Percentiles rank a stretch among this genome's conserved stretches.
Conservation (phyloP, 2,329 filamentous ascomycete species). For the Thielaviopsis musarum region DNA sequence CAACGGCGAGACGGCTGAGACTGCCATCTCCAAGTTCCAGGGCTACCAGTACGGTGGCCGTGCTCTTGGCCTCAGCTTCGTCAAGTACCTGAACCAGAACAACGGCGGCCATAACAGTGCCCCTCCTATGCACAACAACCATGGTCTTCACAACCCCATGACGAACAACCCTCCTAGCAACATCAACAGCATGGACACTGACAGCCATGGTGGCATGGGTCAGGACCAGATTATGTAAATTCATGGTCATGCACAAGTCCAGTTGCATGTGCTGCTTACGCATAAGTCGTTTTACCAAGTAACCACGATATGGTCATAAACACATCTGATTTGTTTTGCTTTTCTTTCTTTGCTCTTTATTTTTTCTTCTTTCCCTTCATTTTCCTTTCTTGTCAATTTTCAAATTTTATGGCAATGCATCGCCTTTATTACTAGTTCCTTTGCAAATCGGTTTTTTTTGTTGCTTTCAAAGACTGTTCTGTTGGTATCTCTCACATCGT, state of each 20-base stretch:
- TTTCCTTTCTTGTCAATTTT: constrained; percentile 1
- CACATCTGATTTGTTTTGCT: neutral
- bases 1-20: constrained; percentile 66
- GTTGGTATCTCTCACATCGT: neutral
- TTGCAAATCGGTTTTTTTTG: neutral
- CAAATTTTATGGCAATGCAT: neutral
- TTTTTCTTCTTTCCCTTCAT: constrained; percentile 1
- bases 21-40: constrained; percentile 91
- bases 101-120: neutral
- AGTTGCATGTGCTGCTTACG: too few species aligned
- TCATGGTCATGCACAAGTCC: neutral
- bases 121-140: neutral
- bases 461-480: neutral
- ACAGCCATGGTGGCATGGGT: constrained; percentile 59
- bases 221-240: constrained; percentile 93
- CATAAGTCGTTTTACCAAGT: neutral
- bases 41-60: constrained; percentile 94
- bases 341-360: constrained; percentile 3
- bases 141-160: neutral
- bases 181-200: constrained; percentile 54
- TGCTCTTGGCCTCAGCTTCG: constrained; percentile 80
- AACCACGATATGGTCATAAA: neutral
- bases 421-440: neutral
- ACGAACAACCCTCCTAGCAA: constrained; percentile 31
- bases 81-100: constrained; percentile 65